Evolutionary conservation across 1,284 basidiomycete genomes (phyloP).

Genomic region (Golubevia sp.): DNA sequence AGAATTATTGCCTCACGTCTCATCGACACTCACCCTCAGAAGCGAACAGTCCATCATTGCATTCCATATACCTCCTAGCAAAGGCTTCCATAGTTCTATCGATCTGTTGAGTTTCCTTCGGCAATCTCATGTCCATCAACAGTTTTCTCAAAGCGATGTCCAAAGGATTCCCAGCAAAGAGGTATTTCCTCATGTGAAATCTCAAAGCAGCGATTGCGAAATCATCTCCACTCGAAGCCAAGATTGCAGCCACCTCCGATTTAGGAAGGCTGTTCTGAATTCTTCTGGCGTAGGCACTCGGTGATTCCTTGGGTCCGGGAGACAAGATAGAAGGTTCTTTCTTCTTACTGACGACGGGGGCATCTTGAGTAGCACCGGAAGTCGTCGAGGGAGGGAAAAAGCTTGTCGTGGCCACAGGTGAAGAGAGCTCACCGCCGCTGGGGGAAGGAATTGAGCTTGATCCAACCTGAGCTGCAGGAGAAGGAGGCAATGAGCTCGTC

Average conservation of each 20-base stretch:
- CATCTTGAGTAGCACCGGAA: no score
- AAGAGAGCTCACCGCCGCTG: neutral
- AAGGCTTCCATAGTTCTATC: neutral
- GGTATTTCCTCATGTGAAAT: neutral
- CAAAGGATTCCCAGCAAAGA: neutral
- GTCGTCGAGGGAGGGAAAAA: neutral
- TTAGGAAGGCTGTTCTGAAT: constrained; percentile 21
- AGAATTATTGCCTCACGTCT: neutral
- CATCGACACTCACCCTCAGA: neutral
- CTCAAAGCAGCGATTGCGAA: neutral
- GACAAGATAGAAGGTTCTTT: neutral
- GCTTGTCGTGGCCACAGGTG: neutral
- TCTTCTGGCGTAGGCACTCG: constrained; percentile 32
- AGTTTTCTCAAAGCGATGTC: neutral
- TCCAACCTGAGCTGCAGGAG: neutral
- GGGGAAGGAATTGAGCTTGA: neutral
- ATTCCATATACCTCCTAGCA: neutral
- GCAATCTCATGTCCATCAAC: neutral
- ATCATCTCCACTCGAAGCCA: constrained; percentile 4
- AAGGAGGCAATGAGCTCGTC: neutral
- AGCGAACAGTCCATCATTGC: neutral
- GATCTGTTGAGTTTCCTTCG: constrained; percentile 1
- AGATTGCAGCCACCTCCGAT: constrained; percentile 32
- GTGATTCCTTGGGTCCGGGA: constrained; percentile 19
- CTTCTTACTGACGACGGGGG: constrained; percentile 1